phyloP scores from a whole-genome alignment of 1,284 basidiomycete species.

The Leccinum solheimii region DNA sequence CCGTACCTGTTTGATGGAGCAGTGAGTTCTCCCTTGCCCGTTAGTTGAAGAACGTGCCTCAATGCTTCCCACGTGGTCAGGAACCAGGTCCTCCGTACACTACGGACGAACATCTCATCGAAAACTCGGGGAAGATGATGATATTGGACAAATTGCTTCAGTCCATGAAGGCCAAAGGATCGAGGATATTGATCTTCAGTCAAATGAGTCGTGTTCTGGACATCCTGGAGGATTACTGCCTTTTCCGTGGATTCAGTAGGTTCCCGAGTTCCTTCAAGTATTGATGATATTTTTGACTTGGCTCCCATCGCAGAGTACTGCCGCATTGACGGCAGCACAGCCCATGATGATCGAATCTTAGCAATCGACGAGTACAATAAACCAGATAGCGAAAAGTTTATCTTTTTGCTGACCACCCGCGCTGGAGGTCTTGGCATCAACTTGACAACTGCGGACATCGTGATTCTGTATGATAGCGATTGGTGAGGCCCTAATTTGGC shows the following conservation, averaged over 20 bases:
- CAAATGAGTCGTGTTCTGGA: slow-evolving; percentile 97
- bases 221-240: slow-evolving; percentile 96
- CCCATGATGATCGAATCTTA: slow-evolving; percentile 93
- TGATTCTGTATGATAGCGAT: slow-evolving; percentile 97
- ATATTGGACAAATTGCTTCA: slow-evolving; percentile 93
- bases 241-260: slow-evolving; percentile 89
- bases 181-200: slow-evolving; percentile 95
- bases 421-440: slow-evolving; percentile 99
- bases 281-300: slow-evolving; percentile 1
- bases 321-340: slow-evolving; percentile 94
- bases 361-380: slow-evolving; percentile 99
- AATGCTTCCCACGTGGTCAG: slow-evolving; percentile 33
- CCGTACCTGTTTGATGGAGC: slow-evolving; percentile 88
- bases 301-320: slow-evolving; percentile 73
- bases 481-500: slow-evolving; percentile 52
- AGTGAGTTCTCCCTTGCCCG: slow-evolving; percentile 41
- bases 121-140: slow-evolving; percentile 97
- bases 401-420: slow-evolving; percentile 96
- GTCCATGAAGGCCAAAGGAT: slow-evolving; percentile 90
- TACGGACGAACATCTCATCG: slow-evolving; percentile 94
- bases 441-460: slow-evolving; percentile 92
- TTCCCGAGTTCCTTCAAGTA: slow-evolving; percentile 14
- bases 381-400: slow-evolving; percentile 92
- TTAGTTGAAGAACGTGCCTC: neutral
- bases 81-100: slow-evolving; percentile 99